Conservation (phyloP, 805 yeast species). For the Sugiyamaella americana region DNA sequence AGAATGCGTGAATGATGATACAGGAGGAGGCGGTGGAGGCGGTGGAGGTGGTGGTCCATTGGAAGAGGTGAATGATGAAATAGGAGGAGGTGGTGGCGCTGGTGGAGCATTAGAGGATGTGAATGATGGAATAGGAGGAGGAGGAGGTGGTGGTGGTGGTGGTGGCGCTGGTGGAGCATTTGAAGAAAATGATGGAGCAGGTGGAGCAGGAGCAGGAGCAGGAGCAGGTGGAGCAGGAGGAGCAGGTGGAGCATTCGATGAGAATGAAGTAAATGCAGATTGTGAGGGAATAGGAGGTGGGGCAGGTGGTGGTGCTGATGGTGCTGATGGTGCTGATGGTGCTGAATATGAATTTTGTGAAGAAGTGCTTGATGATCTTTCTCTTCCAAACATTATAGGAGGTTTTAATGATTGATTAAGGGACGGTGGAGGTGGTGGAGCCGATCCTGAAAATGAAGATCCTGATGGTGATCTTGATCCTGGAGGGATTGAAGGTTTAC, state of each 20-base stretch:
- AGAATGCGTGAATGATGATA: conserved; percentile 10
- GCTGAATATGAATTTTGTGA: conserved; percentile 19
- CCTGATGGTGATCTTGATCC: conserved; percentile 1
- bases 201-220: conserved; percentile 10
- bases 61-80: conserved; percentile 7
- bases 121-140: conserved; percentile 3
- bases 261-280: too few relatives aligned
- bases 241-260: not conserved
- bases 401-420: too few relatives aligned
- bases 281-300: too few relatives aligned
- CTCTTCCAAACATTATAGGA: too few relatives aligned
- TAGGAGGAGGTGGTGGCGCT: conserved; percentile 13
- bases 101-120: conserved; percentile 9
- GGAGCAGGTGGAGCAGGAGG: conserved; percentile 7
- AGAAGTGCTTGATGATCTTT: conserved; percentile 17
- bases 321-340: conserved; percentile 16
- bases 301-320: too few relatives aligned
- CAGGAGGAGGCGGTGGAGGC: conserved; percentile 12
- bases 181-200: conserved; percentile 7
- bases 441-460: conserved; percentile 12
- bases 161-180: conserved; percentile 11
- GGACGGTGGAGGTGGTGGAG: conserved; percentile 12
- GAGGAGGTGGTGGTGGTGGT: conserved; percentile 5
- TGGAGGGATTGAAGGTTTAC: conserved; percentile 5
- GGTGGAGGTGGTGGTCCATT: conserved; percentile 8